These are phyloP conservation scores for Malassezia japonica DNA, from an alignment of 1,284 basidiomycete species.

Conservation along the genomic window DNA sequence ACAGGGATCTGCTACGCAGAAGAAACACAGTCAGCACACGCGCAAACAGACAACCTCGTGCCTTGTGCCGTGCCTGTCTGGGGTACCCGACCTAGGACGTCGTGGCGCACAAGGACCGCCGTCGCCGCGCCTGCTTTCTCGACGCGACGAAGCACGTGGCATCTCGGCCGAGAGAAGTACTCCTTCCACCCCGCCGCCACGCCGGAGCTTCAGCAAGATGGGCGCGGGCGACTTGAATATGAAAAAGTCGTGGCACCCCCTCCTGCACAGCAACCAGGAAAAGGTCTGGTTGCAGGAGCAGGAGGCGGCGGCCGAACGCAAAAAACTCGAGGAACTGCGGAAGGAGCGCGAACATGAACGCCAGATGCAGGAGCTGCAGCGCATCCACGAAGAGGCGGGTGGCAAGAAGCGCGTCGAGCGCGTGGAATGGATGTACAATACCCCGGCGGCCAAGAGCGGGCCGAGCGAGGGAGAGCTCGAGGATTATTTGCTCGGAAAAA, in stretches of 20 bases:
- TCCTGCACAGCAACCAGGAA: conserved; percentile 96
- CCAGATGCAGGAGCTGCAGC: conserved; percentile 87
- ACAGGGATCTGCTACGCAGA: not conserved
- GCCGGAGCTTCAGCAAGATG: conserved; percentile 58
- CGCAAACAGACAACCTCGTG: not conserved
- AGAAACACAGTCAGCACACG: not conserved
- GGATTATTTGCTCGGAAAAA: conserved; percentile 95
- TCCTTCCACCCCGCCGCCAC: not conserved
- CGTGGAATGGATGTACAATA: conserved; percentile 98
- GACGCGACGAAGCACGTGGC: conserved; percentile 5
- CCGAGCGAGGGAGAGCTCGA: conserved; percentile 76
- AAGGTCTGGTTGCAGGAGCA: conserved; percentile 98
- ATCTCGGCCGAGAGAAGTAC: not conserved
- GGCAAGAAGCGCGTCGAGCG: conserved; percentile 88
- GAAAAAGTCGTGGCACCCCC: conserved; percentile 87
- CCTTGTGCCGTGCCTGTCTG: not conserved
- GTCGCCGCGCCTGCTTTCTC: not conserved
- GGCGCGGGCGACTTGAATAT: conserved; percentile 73
- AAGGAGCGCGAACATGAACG: conserved; percentile 96
- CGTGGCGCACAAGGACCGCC: not conserved
- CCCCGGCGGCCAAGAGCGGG: conserved; percentile 71
- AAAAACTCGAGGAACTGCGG: conserved; percentile 87
- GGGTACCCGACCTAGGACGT: not conserved
- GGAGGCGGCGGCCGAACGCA: conserved; percentile 92
- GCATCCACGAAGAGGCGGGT: conserved; percentile 67